These are phyloP conservation scores for Pseudoturritis turrita DNA, from an alignment of 345 rosid species.

Conservation along the genomic window DNA sequence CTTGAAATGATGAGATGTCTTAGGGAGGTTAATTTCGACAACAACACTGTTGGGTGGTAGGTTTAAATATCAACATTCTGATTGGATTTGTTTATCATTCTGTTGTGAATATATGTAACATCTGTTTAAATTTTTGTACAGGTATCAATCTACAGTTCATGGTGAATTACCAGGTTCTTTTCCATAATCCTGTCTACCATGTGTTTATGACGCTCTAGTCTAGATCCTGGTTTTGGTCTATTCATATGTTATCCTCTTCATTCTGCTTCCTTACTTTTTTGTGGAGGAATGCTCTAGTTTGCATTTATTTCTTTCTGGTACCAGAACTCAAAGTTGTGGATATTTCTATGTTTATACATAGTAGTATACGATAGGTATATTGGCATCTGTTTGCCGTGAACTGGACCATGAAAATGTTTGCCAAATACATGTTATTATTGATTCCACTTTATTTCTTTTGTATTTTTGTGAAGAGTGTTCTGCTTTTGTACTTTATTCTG, in stretches of 20 bases:
- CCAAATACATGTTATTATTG: too few species aligned
- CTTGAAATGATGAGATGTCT: conserved; percentile 97
- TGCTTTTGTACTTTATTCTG: too few species aligned
- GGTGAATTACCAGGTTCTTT: conserved; percentile 98
- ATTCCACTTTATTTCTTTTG: too few species aligned
- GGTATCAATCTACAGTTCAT: conserved; percentile 94
- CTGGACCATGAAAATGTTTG: background rate
- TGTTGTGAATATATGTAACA: background rate
- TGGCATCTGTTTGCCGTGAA: background rate
- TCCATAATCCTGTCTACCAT: background rate
- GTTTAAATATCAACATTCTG: background rate
- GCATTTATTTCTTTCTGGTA: background rate
- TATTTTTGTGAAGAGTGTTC: too few species aligned
- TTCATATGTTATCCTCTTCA: background rate
- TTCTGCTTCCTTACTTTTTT: background rate
- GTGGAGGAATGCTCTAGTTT: background rate
- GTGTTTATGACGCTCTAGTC: background rate
- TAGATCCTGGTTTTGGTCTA: background rate
- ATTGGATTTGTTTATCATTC: background rate
- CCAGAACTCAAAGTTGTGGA: background rate
- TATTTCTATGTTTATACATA: background rate
- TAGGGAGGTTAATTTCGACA: conserved; percentile 97
- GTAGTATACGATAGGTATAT: background rate
- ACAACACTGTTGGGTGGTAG: conserved; percentile 97
- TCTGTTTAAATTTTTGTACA: conserved; percentile 27